Percentiles rank a stretch among this genome's conserved stretches.
phyloP scores from a whole-genome alignment of 2,329 filamentous ascomycete species.

The Sporothrix phasma region DNA sequence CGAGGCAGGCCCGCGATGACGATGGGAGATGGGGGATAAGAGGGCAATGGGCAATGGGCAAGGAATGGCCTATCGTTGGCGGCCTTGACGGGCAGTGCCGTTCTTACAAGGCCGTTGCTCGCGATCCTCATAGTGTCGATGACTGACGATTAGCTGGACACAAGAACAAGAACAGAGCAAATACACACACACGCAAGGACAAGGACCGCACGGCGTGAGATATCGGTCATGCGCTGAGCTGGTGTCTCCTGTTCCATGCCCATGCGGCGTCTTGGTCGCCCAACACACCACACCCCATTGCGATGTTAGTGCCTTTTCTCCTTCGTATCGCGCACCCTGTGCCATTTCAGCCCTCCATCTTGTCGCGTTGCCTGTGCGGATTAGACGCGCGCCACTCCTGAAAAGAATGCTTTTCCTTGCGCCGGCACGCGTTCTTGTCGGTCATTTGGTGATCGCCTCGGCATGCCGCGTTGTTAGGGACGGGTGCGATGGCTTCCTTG shows the following conservation, averaged over 20 bases:
- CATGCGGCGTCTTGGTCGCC: neutral
- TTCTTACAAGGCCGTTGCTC: no score
- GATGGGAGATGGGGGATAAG: neutral
- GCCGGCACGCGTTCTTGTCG: neutral
- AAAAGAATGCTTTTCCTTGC: neutral
- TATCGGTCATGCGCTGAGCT: neutral
- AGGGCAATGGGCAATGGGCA: neutral
- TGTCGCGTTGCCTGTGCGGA: neutral
- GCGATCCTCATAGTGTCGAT: neutral
- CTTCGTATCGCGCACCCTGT: neutral
- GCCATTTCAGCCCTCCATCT: no score
- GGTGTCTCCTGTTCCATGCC: neutral
- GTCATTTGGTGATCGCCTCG: conserved; percentile 1
- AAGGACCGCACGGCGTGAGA: neutral
- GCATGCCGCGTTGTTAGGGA: neutral
- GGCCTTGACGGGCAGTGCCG: conserved; percentile 1
- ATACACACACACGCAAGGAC: neutral
- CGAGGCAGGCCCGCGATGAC: neutral
- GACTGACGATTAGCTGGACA: no score
- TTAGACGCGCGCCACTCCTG: conserved; percentile 1
- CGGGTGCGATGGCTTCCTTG: neutral
- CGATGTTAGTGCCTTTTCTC: neutral
- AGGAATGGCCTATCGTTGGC: neutral
- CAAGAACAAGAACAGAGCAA: neutral
- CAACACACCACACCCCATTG: neutral